These are phyloP conservation scores for Penstemon barbatus DNA, from an alignment of 257 asterid genomes.

Conservation along the genomic window DNA sequence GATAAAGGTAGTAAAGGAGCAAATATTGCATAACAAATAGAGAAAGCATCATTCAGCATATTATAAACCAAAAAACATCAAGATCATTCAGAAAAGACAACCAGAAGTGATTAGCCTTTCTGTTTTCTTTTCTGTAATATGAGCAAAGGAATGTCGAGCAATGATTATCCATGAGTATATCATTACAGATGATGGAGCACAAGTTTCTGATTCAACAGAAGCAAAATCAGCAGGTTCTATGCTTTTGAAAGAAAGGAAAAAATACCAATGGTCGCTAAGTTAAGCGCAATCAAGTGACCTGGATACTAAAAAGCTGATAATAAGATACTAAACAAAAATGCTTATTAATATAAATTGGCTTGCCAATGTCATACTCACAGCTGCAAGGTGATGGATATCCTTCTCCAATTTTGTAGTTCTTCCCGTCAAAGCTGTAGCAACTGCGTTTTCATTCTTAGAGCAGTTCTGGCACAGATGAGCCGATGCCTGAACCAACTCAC, in stretches of 20 bases:
- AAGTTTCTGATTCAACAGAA: background rate
- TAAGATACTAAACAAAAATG: background rate
- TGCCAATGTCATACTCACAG: conserved; percentile 58
- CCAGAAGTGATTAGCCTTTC: background rate
- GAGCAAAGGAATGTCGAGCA: background rate
- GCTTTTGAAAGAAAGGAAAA: background rate
- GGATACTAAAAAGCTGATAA: background rate
- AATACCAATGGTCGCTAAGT: background rate
- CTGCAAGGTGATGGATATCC: conserved; percentile 77
- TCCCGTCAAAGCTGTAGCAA: conserved; percentile 67
- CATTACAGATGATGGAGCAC: background rate
- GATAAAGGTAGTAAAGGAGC: background rate
- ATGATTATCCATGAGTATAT: background rate
- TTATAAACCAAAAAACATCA: background rate
- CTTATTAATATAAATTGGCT: background rate
- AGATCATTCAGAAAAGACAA: background rate
- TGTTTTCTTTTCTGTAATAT: background rate
- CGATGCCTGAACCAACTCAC: conserved; percentile 70
- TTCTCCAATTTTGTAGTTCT: conserved; percentile 77
- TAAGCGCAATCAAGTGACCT: background rate
- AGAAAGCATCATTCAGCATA: background rate
- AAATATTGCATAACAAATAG: background rate
- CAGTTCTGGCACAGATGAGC: conserved; percentile 61
- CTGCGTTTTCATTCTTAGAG: conserved; percentile 59
- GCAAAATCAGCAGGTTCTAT: background rate